Conservation (phyloP, 129 eudicot species). For the Apium graveolens region DNA sequence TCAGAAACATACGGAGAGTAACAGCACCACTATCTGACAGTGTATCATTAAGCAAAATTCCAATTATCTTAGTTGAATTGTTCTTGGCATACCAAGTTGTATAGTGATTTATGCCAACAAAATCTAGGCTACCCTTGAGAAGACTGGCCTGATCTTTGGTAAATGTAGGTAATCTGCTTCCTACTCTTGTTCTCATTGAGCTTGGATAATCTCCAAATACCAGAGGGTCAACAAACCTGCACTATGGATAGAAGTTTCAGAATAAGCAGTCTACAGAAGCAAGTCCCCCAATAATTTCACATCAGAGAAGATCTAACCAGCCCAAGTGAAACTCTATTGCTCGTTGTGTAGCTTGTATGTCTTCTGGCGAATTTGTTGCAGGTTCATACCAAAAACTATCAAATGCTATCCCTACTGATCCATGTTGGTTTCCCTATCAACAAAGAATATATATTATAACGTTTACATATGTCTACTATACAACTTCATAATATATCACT, state of each 20-base stretch:
- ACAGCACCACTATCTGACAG: constrained; percentile 60
- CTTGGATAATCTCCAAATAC: constrained; percentile 75
- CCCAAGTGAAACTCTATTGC: constrained; percentile 78
- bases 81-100: constrained; percentile 67
- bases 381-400: constrained; percentile 76
- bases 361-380: constrained; percentile 46
- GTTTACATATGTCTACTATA: neutral
- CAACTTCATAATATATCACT: neutral
- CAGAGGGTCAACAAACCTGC: constrained; percentile 82
- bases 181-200: constrained; percentile 76
- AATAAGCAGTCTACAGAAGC: neutral
- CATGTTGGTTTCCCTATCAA: constrained; percentile 48
- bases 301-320: constrained; percentile 39
- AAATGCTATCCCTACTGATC: constrained; percentile 60
- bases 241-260: neutral
- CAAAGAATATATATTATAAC: constrained; percentile 1
- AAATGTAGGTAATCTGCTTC: constrained; percentile 64
- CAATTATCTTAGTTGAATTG: constrained; percentile 43
- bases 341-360: constrained; percentile 68
- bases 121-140: constrained; percentile 67
- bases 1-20: constrained; percentile 52
- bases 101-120: constrained; percentile 77
- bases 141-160: constrained; percentile 42
- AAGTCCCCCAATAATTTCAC: neutral
- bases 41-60: constrained; percentile 55